Evolutionary conservation across 2,329 filamentous ascomycete species (phyloP).

Genomic region (Harringtonia aguacate): DNA sequence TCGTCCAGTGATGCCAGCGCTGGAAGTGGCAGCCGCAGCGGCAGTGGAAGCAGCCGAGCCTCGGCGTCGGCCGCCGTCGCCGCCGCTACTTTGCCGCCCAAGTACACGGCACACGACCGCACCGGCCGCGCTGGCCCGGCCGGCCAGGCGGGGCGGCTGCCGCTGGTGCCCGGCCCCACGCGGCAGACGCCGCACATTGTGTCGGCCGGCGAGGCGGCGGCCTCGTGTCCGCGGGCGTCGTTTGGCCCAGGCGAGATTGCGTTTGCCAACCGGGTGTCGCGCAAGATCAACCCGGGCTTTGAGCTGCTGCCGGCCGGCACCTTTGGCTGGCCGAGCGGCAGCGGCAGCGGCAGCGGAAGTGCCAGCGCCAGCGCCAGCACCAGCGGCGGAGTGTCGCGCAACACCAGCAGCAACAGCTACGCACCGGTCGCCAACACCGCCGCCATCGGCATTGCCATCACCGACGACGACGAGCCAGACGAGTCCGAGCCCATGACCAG

Average conservation of each 20-base stretch:
- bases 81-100: too few species aligned
- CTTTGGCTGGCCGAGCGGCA: conserved; percentile 12
- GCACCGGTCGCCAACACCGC: too few species aligned
- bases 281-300: conserved; percentile 27
- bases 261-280: conserved; percentile 20
- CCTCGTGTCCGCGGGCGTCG: conserved; percentile 16
- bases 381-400: not conserved
- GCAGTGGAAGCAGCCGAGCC: too few species aligned
- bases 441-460: not conserved
- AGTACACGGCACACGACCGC: too few species aligned
- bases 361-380: too few species aligned
- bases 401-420: conserved; percentile 2
- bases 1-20: conserved; percentile 3
- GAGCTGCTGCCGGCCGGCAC: conserved; percentile 29
- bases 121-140: too few species aligned
- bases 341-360: too few species aligned
- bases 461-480: conserved; percentile 1
- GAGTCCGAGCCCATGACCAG: not conserved
- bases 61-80: too few species aligned
- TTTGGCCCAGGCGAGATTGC: conserved; percentile 18
- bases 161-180: conserved; percentile 1
- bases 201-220: conserved; percentile 2
- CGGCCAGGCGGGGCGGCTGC: not conserved
- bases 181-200: too few species aligned
- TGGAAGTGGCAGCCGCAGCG: not conserved